Percentiles rank a stretch among this genome's conserved stretches.
phyloP scores from a whole-genome alignment of 2,329 filamentous ascomycete genomes.

The Ophiosphaerella herpotricha region DNA sequence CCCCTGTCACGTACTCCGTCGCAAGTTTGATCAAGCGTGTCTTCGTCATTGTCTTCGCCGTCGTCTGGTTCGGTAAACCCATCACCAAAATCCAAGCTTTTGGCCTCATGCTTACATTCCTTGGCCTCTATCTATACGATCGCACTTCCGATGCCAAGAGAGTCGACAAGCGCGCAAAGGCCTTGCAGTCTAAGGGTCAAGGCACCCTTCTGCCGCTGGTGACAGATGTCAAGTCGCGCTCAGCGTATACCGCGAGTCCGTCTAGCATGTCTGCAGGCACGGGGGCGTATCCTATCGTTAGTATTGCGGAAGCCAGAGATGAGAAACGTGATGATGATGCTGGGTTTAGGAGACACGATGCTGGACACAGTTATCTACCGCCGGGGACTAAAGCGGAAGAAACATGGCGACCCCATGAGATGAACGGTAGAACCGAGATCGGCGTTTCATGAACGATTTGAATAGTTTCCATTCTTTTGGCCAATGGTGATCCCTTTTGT shows the following conservation, averaged over 20 bases:
- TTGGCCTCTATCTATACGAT: conserved; percentile 95
- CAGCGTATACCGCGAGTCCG: conserved; percentile 47
- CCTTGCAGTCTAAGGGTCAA: conserved; percentile 65
- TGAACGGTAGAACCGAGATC: conserved; percentile 28
- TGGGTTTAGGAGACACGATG: conserved; percentile 48
- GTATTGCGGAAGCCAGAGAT: conserved; percentile 45
- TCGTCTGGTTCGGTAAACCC: conserved; percentile 92
- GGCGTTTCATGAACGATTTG: conserved; percentile 26
- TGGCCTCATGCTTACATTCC: conserved; percentile 85
- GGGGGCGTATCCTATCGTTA: conserved; percentile 32
- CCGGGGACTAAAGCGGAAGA: conserved; percentile 85
- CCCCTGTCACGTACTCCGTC: conserved; percentile 95
- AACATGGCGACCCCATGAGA: conserved; percentile 64
- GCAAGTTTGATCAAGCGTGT: conserved; percentile 96
- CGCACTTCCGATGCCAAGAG: conserved; percentile 86
- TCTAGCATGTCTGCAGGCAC: conserved; percentile 44
- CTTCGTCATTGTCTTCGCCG: conserved; percentile 92
- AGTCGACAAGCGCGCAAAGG: conserved; percentile 76
- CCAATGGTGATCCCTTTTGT: neutral
- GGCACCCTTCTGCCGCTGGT: conserved; percentile 70
- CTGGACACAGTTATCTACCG: conserved; percentile 64
- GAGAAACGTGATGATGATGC: conserved; percentile 63
- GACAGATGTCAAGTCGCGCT: conserved; percentile 34
- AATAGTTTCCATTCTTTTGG: neutral
- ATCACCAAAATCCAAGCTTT: conserved; percentile 82